Evolutionary conservation across 2,329 filamentous ascomycete genomes (phyloP), one percentile per base, ranked within the genome.

Genomic region (Nectriaceae sp.): DNA sequence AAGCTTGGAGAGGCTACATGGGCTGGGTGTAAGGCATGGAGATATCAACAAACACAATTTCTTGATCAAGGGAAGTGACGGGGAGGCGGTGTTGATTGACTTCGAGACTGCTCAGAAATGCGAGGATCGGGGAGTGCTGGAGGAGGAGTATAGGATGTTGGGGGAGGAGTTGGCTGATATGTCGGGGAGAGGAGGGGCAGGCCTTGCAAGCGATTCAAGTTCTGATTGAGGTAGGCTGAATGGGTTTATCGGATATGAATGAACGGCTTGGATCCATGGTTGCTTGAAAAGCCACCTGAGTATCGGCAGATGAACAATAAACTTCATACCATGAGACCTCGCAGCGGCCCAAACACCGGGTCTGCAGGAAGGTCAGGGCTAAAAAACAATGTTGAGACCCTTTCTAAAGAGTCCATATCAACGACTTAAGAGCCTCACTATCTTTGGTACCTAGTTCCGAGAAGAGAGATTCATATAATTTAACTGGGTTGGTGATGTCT

Each of bases 31-130:
- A 36, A 60, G 65, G 42, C 64, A 59, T 33, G 65, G 66, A 13
- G 67, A 69, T 22, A 64, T 66, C 52, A 68, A 68, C 56, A 69
- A 62, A 50, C 55, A 65, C 46, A 69, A 69, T 42, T 68, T 70
- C 39, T 52, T 69, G 11, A 60, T 69, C 21, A 54, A 57, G 15
- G 54, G 54, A 6, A 54, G 54, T 10, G 36, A 42, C 10, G 49
- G 54, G 11, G 54, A 59, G 13, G 65, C 60, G 21, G 52, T 63
- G 16, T 44, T 69, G 22, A 51, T 68, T 15, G 66, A 69, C 46
- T 68, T 69, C 47, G 66, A 69, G 52, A 61, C 59, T 47, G 64
- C 66, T 10, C 51, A 64, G 54, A 60, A 55, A 44, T 63, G 57
- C 35, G 36, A 40, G 15, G 47, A 63, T 21, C 41, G 31, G 15